These are phyloP conservation scores for Vanderwaltozyma verrucispora DNA, from an alignment of 805 yeast species.

Conservation along the genomic window DNA sequence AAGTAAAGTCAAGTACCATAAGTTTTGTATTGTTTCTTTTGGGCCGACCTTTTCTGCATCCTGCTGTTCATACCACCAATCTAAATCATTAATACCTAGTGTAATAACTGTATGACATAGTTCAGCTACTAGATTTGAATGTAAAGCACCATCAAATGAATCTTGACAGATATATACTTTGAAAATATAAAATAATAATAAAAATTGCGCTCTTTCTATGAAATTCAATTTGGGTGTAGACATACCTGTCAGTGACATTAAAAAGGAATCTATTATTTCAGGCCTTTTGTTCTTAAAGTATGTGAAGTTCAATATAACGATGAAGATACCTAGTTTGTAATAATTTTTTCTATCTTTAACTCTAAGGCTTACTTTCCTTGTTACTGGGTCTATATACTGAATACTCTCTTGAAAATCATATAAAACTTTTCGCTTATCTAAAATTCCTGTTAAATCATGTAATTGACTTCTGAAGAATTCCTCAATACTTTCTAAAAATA, in stretches of 20 bases:
- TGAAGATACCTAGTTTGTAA: slow-evolving; percentile 18
- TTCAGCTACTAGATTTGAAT: slow-evolving; percentile 11
- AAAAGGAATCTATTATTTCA: slow-evolving; percentile 9
- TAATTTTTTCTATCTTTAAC: slow-evolving; percentile 12
- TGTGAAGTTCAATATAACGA: slow-evolving; percentile 12
- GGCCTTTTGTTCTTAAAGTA: slow-evolving; percentile 13
- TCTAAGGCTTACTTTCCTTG: slow-evolving; percentile 1
- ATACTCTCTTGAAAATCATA: slow-evolving; percentile 6
- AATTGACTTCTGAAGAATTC: slow-evolving; percentile 10
- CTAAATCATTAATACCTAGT: slow-evolving; percentile 18
- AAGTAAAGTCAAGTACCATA: slow-evolving; percentile 20
- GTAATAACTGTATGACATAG: slow-evolving; percentile 14
- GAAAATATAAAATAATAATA: slow-evolving; percentile 15
- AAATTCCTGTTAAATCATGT: slow-evolving; percentile 9
- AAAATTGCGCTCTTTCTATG: slow-evolving; percentile 24
- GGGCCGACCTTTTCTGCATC: slow-evolving; percentile 10
- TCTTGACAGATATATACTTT: slow-evolving; percentile 7
- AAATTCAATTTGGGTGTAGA: slow-evolving; percentile 15
- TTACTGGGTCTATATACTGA: neutral
- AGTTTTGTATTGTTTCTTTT: slow-evolving; percentile 1
- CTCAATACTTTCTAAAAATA: slow-evolving; percentile 6
- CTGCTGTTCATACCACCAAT: slow-evolving; percentile 12
- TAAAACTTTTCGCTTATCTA: slow-evolving; percentile 13
- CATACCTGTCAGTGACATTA: slow-evolving; percentile 13
- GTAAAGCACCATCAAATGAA: slow-evolving; percentile 19